Base-by-base conservation (phyloP, 306 rosid genomes). In the Styphnolobium japonicum region DNA sequence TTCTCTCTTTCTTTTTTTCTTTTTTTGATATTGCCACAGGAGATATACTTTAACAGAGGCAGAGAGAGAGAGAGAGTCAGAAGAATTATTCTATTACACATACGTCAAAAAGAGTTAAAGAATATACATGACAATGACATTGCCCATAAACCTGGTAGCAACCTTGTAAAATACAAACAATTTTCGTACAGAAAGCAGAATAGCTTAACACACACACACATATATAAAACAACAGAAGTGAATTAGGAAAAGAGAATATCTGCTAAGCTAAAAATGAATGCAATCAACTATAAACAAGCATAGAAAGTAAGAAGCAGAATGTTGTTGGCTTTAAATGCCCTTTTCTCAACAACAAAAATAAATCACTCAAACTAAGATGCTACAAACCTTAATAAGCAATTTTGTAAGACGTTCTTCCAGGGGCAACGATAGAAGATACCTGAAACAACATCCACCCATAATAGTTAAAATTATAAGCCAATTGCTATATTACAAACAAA, bases 321-420 rank as follows among this genome's bases (percentile, higher is more conserved):
- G 36, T 3, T 70, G 33, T 55, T 77, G 31, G 58, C 18, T 72
- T 60, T 66, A 29, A 66, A 57, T 8, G 61, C 10, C 37, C 49
- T 71, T 60, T 42, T 42, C 81, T 51, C 62, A 31, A 62, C 51
- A 70, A 67, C 66, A 77, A 23, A 63, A 57, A 52, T 40, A 72
- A 58, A 78, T 49, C 34, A 66, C 72, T 70, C 46, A 71, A 82
- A 48, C 61, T 65, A 82, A 39, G 56, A 79, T 58, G 83, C 56
- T 51, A 88, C 97, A 74, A 83, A 95, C 99, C 99, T 92, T 90
- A 29, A 64, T 73, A 55, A 93, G 86, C 66, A 92, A 72, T 78
- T 83, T 86, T 90, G 90, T 75, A 39, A 95, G 92, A 52, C 98
- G 97, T 36, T 90, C 95, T 68, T 91, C 98, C 75, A 87, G 80